Evolutionary conservation across 805 yeast genomes (phyloP), one percentile per base, ranked within the genome.

Genomic region (Teunomyces funiuensis): DNA sequence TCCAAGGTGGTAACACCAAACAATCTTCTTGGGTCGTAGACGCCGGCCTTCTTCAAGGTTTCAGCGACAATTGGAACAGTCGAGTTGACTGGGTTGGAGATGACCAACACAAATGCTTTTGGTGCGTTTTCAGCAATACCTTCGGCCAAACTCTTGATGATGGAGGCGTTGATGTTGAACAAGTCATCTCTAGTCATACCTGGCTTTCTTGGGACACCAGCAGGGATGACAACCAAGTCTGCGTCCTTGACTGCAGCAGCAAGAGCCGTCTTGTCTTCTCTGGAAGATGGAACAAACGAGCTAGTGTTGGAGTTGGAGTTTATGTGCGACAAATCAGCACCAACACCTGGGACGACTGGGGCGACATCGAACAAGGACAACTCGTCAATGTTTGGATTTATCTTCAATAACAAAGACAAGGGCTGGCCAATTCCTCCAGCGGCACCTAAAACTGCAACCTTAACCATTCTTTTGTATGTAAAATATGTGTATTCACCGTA

Each of bases 341-440:
- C 89, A 28, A 88, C 95, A 53, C 97, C 97, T 37, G 85, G 85
- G 20, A 36, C 39, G 23, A 84, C 79, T 56, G 82, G 79, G 58
- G 86, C 90, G 34, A 89, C 88, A 71, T 89, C 97, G 66, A 80
- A 88, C 44, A 88, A 74, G 4, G 95, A 80, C 53, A 88, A 73
- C 53, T 83, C 81, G 45, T 74, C 71, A 37, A 83, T 75, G 40
- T 74, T 71, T 28, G 79, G 80, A 53, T 81, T 79, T 45, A 88
- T 70, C 66, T 88, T 88, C 53, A 88, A 72, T 49, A 88, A 74
- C 41, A 89, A 78, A 10, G 96, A 87, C 47, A 88, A 74, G 31
- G 96, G 95, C 73, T 89, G 96, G 42, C 97, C 97, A 60, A 88
- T 88, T 46, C 97, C 96, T 55, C 96, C 96, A 41, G 91, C 89